Base-by-base conservation (phyloP, 2,329 filamentous ascomycete species). In the Arachnopeziza araneosa region DNA sequence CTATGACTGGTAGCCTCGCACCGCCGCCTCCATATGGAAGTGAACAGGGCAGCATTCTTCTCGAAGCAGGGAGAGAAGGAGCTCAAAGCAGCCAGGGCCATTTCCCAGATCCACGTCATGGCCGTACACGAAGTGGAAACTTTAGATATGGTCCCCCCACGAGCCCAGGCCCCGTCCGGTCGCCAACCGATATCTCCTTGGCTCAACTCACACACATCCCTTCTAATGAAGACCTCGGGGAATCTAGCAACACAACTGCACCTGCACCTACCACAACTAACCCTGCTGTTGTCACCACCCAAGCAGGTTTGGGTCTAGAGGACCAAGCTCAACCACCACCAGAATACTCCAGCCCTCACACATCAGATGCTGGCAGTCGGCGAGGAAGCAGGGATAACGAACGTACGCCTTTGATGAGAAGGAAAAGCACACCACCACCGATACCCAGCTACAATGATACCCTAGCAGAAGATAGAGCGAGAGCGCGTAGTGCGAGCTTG, bases 21-120 rank as follows among this genome's bases (percentile, higher is more conserved):
- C 95, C 95, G 19, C 95, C 95, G 51, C 95, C 95, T 55, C 95
- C 95, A 1, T 99, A 99, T 72, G 95, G 95, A 54, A 96, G 91
- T 64, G 95, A 98, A 76, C 92, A 96, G 75, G 95, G 95, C 69
- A 97, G 93, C 72, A 97, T 99, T 67, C 80, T 99, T 26, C 83
- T 99, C 14, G 95, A 97, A 73, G 87, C 91, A 6, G 95, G 95
- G 54, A 70, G 79, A 65, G 88, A 88, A 70, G 66, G 67, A 21
- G 65, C 66, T 24, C 61, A 75, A 80, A 85, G 72, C 80, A 82
- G 67, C 71, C 75, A 64, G 69, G 72, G 63, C 66, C 73, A 67
- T 67, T 73, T 57, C 70, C 74, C 78, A 71, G 68, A 76, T 67
- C 55, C 71, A 70, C 59, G 80, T 52, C 91, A 96, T 73, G 84